phyloP scores from a whole-genome alignment of 306 rosid genomes.

The Castanea sativa region DNA sequence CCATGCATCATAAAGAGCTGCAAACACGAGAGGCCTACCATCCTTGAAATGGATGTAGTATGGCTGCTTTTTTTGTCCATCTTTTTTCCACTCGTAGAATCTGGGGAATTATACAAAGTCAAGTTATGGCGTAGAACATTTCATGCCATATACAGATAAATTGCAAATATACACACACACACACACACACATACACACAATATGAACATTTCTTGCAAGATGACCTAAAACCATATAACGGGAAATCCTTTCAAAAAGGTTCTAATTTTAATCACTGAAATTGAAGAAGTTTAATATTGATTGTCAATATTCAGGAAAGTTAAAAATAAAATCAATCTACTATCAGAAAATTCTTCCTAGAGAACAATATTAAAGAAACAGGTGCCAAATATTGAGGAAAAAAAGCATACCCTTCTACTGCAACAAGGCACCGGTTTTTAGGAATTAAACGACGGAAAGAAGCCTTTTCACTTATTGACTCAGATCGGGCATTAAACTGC shows the following conservation, averaged over 20 bases:
- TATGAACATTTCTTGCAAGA: not conserved
- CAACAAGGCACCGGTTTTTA: slow-evolving; percentile 46
- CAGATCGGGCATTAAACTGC: slow-evolving; percentile 61
- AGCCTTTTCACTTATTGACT: slow-evolving; percentile 44
- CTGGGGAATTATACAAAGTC: slow-evolving; percentile 23
- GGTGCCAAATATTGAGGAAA: not conserved
- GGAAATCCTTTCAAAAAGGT: not conserved
- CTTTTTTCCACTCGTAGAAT: slow-evolving; percentile 94
- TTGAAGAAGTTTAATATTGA: too few relatives aligned
- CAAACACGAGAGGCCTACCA: slow-evolving; percentile 80
- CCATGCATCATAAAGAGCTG: slow-evolving; percentile 92
- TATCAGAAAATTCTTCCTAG: not conserved
- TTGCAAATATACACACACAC: not conserved
- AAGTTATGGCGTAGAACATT: not conserved
- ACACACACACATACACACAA: not conserved
- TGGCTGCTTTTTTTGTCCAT: slow-evolving; percentile 87
- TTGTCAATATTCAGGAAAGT: too few relatives aligned
- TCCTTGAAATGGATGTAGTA: slow-evolving; percentile 84
- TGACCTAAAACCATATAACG: not conserved
- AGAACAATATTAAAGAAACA: not conserved
- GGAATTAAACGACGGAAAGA: slow-evolving; percentile 50
- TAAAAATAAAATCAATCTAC: not conserved
- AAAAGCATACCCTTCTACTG: slow-evolving; percentile 42
- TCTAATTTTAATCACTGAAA: too few relatives aligned
- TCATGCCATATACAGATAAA: not conserved